Conservation (phyloP, 2,329 filamentous ascomycete species). For the Claviceps africana region DNA sequence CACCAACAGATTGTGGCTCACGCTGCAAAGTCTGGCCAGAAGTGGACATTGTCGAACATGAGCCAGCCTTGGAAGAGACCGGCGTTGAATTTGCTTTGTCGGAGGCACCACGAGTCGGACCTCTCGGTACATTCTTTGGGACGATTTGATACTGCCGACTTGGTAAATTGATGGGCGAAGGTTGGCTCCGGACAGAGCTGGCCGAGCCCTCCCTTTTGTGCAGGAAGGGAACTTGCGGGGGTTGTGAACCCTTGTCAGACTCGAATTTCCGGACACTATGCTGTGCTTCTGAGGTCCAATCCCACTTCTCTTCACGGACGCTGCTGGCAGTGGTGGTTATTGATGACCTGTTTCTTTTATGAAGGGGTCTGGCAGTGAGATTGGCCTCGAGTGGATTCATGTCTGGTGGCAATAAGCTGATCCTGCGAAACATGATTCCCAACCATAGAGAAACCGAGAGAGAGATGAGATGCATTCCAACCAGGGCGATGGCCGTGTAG, state of each 20-base stretch:
- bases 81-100: constrained; percentile 33
- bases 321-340: constrained; percentile 32
- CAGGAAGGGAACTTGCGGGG: constrained; percentile 58
- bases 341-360: constrained; percentile 61
- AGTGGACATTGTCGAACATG: constrained; percentile 37
- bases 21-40: constrained; percentile 22
- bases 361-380: constrained; percentile 54
- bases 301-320: constrained; percentile 42
- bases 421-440: constrained; percentile 65
- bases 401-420: constrained; percentile 70
- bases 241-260: constrained; percentile 30
- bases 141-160: constrained; percentile 40
- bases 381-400: constrained; percentile 89
- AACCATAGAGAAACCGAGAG: constrained; percentile 61
- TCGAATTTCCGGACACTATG: constrained; percentile 30
- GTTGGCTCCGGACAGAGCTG: constrained; percentile 33
- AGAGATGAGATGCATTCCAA: constrained; percentile 56
- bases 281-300: constrained; percentile 27
- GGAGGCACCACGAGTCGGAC: constrained; percentile 28
- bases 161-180: constrained; percentile 41
- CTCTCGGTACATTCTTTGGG: constrained; percentile 28
- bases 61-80: constrained; percentile 23
- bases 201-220: constrained; percentile 57
- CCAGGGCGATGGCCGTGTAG: constrained; percentile 49
- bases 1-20: constrained; percentile 10